Percentiles rank a stretch among this genome's conserved stretches.
phyloP scores from a whole-genome alignment of 768 basidiomycete species.

The Dentipellis sp. region DNA sequence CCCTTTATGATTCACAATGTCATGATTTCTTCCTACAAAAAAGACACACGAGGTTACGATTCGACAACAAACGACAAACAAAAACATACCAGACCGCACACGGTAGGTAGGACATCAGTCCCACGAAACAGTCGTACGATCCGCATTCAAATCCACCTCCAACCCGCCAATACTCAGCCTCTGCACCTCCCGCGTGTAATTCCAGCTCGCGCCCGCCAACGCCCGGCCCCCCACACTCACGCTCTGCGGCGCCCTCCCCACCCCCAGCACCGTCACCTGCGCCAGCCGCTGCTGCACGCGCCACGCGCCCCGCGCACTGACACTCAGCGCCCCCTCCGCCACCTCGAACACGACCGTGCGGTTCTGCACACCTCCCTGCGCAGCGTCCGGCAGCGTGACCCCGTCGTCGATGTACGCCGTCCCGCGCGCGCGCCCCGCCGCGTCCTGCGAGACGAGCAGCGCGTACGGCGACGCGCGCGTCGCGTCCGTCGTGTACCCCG shows the following conservation, averaged over 20 bases:
- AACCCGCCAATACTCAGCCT: conserved; percentile 5
- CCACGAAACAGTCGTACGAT: conserved; percentile 2
- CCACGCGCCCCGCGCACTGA: conserved; percentile 33
- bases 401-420: conserved; percentile 67
- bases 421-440: conserved; percentile 43
- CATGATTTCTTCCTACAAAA: no score
- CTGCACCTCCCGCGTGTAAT: conserved; percentile 5
- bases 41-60: no score
- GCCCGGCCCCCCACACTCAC: not conserved
- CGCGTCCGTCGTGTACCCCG: conserved; percentile 61
- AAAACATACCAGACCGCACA: no score
- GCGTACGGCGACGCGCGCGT: conserved; percentile 54
- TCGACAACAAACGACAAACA: no score
- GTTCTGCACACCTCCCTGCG: conserved; percentile 33
- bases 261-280: conserved; percentile 51
- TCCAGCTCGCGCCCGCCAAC: conserved; percentile 4
- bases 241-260: conserved; percentile 3
- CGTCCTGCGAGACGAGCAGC: conserved; percentile 48
- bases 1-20: no score
- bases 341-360: conserved; percentile 38
- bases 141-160: conserved; percentile 3
- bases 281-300: conserved; percentile 37
- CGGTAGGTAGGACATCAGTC: not conserved
- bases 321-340: conserved; percentile 23
- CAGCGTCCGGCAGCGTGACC: conserved; percentile 32